phyloP scores from a whole-genome alignment of 2,329 filamentous ascomycete genomes.

The Epichloe hybrida region DNA sequence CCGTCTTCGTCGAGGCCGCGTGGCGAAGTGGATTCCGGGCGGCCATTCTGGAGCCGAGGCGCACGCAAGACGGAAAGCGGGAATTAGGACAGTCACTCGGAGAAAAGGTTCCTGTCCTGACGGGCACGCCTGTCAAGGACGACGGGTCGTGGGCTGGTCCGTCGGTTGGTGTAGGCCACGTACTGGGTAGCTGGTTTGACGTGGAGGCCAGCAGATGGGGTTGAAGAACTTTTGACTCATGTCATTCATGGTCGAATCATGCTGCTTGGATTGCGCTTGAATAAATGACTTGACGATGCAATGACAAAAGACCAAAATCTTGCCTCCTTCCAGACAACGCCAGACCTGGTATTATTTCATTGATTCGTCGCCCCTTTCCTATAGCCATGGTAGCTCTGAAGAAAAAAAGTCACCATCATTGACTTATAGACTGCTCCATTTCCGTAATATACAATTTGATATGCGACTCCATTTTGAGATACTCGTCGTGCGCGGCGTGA shows the following conservation, averaged over 20 bases:
- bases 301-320: not conserved
- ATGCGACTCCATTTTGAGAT: conserved; percentile 93
- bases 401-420: conserved; percentile 1
- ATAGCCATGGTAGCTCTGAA: too few relatives aligned
- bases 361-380: conserved; percentile 5
- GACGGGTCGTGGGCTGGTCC: conserved; percentile 44
- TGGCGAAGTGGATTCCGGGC: conserved; percentile 28
- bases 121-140: conserved; percentile 36
- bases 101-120: conserved; percentile 48
- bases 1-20: conserved; percentile 49
- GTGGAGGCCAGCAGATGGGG: not conserved
- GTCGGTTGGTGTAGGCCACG: conserved; percentile 40
- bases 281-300: not conserved
- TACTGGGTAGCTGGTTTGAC: conserved; percentile 53
- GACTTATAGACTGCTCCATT: conserved; percentile 75
- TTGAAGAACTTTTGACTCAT: not conserved
- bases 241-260: too few relatives aligned
- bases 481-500: conserved; percentile 80
- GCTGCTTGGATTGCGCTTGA: not conserved
- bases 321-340: conserved; percentile 19
- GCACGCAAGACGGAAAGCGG: conserved; percentile 13
- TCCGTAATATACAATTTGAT: conserved; percentile 97
- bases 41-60: conserved; percentile 33
- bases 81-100: conserved; percentile 27
- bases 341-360: conserved; percentile 24